A percentile compares a stretch with the other conserved stretches of the same genome.
These are phyloP conservation scores for Oryza brachyantha DNA, from an alignment of 176 grass and related monocot species.

Conservation along the genomic window DNA sequence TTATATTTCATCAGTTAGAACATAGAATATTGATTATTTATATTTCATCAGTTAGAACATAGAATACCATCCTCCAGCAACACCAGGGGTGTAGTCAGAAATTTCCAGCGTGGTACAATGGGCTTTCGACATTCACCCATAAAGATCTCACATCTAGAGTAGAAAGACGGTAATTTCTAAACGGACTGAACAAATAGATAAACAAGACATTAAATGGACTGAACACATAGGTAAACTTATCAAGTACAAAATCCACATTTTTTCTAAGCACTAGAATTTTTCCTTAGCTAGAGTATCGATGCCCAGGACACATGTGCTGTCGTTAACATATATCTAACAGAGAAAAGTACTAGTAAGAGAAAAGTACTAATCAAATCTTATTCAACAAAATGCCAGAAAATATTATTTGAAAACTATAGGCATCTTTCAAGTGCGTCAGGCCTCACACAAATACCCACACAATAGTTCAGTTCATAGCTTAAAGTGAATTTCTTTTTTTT, in stretches of 20 bases:
- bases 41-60: not conserved
- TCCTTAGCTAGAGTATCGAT: not conserved
- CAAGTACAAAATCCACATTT: slow-evolving; percentile 9
- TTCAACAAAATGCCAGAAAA: not conserved
- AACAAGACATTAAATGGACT: not conserved
- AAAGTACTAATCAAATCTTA: not conserved
- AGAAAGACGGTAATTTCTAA: not conserved
- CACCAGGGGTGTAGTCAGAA: not conserved
- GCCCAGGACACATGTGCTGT: too few relatives aligned
- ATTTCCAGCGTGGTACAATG: not conserved
- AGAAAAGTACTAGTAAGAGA: not conserved
- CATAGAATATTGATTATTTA: slow-evolving; percentile 12
- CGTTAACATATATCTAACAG: not conserved
- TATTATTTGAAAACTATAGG: not conserved
- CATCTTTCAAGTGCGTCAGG: not conserved
- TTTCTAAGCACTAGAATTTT: not conserved
- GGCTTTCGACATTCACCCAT: not conserved
- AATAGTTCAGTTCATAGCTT: slow-evolving; percentile 1
- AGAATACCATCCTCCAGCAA: not conserved
- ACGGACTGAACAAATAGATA: not conserved
- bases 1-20: not conserved
- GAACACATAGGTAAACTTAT: not conserved
- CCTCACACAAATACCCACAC: not conserved
- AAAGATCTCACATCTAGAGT: not conserved
- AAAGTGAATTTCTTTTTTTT: too few relatives aligned